Percentiles rank a stretch among this genome's conserved stretches.
These are phyloP conservation scores for Paxillus rubicundulus DNA, from an alignment of 768 basidiomycete genomes.

Conservation along the genomic window DNA sequence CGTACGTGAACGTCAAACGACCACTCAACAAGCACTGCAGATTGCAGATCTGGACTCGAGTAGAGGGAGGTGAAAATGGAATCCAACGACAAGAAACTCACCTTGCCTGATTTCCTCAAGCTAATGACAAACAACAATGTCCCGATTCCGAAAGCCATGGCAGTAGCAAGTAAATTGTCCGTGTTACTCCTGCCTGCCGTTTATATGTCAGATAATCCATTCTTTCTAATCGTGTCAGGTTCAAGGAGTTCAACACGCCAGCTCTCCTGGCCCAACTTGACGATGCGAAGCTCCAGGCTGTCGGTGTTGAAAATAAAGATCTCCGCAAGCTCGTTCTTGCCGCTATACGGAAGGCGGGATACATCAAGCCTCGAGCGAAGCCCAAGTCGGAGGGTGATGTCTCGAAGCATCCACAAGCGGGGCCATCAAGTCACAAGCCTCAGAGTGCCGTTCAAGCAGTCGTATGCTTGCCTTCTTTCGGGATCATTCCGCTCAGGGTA, in stretches of 20 bases:
- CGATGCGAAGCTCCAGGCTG: slow-evolving; percentile 53
- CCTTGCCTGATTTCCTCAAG: slow-evolving; percentile 67
- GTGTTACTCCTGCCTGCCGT: slow-evolving; percentile 13
- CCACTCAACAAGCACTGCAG: no score
- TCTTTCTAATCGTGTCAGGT: slow-evolving; percentile 43
- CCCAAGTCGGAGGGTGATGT: slow-evolving; percentile 14
- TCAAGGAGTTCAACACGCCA: slow-evolving; percentile 67
- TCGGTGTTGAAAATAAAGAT: slow-evolving; percentile 64
- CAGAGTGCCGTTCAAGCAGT: slow-evolving; percentile 27
- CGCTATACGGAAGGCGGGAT: slow-evolving; percentile 66
- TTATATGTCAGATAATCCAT: not conserved
- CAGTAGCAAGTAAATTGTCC: slow-evolving; percentile 67
- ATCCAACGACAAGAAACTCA: slow-evolving; percentile 43
- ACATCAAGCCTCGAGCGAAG: slow-evolving; percentile 29
- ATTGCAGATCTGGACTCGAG: no score
- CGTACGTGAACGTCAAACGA: no score
- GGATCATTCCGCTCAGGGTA: not conserved
- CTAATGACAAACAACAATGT: slow-evolving; percentile 57
- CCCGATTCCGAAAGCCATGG: slow-evolving; percentile 64
- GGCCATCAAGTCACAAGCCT: slow-evolving; percentile 10
- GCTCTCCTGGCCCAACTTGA: slow-evolving; percentile 54
- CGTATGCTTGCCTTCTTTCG: slow-evolving; percentile 22
- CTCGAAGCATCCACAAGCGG: slow-evolving; percentile 1
- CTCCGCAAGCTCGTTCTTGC: slow-evolving; percentile 56
- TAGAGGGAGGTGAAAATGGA: not conserved